These are phyloP conservation scores for Globisporangium okanoganense DNA, from an alignment of 352 stramenopile genomes.

Conservation along the genomic window DNA sequence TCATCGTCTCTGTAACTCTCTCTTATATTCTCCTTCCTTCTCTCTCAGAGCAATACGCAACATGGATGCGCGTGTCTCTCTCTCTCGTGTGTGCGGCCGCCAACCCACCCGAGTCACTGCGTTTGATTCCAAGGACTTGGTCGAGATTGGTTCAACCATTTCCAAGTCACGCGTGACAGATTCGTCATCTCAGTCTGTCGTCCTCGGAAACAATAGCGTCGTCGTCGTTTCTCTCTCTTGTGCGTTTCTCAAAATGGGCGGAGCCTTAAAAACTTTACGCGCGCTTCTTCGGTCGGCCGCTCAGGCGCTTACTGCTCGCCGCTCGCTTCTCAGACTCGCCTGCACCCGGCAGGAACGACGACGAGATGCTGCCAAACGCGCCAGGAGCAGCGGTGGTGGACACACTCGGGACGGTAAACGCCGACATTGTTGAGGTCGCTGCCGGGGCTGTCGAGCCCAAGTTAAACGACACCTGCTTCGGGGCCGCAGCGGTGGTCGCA, in stretches of 20 bases:
- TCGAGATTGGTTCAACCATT: not conserved
- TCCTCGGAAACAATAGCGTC: not conserved
- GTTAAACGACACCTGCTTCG: conserved; percentile 68
- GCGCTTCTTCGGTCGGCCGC: conserved; percentile 15
- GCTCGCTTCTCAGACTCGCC: conserved; percentile 12
- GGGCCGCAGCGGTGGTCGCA: conserved; percentile 17
- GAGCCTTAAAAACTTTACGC: conserved; percentile 21
- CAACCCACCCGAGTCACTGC: conserved; percentile 1
- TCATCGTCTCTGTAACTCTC: not conserved
- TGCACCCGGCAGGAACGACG: conserved; percentile 37
- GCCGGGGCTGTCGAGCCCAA: conserved; percentile 25
- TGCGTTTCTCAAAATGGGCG: conserved; percentile 2
- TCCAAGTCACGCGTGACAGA: not conserved
- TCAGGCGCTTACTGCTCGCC: conserved; percentile 16
- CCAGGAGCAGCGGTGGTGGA: conserved; percentile 23
- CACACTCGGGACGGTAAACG: conserved; percentile 20
- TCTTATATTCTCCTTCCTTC: not conserved
- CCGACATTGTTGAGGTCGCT: conserved; percentile 20
- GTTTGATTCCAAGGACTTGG: not conserved
- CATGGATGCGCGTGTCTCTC: conserved; percentile 6
- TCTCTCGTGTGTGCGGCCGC: conserved; percentile 3
- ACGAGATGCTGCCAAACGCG: conserved; percentile 36
- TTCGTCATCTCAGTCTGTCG: not conserved
- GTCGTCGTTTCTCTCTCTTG: not conserved
- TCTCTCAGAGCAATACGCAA: not conserved